Conservation (phyloP, 2,329 filamentous ascomycete genomes). For the Biscogniauxia sp. region DNA sequence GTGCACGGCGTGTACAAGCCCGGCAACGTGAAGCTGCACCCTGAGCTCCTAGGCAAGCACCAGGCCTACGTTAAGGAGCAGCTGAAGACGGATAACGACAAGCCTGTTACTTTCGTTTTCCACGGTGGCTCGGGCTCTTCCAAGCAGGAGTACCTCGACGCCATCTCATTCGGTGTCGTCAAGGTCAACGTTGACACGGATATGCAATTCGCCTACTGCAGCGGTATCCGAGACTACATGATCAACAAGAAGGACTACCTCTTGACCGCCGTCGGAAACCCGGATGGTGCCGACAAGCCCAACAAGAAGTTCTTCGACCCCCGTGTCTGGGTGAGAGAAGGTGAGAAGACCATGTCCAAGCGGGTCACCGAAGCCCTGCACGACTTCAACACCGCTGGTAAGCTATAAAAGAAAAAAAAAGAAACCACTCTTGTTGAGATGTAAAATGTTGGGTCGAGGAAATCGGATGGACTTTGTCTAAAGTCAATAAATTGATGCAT, state of each 20-base stretch:
- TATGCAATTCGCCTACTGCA: constrained; percentile 91
- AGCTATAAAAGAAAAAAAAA: constrained; percentile 57
- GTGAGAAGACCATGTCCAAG: constrained; percentile 92
- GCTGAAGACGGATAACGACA: constrained; percentile 67
- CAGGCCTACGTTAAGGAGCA: constrained; percentile 87
- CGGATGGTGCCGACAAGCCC: constrained; percentile 92
- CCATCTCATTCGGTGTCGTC: constrained; percentile 90
- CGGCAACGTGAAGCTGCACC: constrained; percentile 94
- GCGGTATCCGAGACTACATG: constrained; percentile 92
- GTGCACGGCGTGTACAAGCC: constrained; percentile 99
- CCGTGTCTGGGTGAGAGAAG: constrained; percentile 92
- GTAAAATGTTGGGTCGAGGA: background rate
- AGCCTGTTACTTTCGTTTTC: constrained; percentile 99
- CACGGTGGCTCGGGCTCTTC: constrained; percentile 92
- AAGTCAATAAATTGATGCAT: background rate
- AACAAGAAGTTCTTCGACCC: constrained; percentile 97
- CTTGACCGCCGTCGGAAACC: constrained; percentile 83
- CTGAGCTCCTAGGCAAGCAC: constrained; percentile 95
- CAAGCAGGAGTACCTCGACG: constrained; percentile 86
- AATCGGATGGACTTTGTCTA: background rate
- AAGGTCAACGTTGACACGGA: constrained; percentile 99
- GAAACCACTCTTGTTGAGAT: background rate
- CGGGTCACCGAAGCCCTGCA: constrained; percentile 78
- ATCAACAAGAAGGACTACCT: constrained; percentile 95
- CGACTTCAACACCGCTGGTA: constrained; percentile 85